phyloP scores from a whole-genome alignment of 2,329 filamentous ascomycete species.

The Ophiostoma pallidulum region DNA sequence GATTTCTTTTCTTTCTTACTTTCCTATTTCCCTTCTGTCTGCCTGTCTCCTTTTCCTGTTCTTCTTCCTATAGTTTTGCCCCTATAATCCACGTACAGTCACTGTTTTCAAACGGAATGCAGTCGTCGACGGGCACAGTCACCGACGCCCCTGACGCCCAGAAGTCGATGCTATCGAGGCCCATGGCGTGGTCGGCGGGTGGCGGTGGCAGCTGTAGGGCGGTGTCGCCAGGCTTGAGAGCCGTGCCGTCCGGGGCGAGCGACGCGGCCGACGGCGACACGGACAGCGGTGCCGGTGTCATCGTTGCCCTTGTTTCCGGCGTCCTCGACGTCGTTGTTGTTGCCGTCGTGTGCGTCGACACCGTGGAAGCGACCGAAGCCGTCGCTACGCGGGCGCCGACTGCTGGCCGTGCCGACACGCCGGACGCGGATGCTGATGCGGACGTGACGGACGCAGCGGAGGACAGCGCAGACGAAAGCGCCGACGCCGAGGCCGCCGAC shows the following conservation, averaged over 20 bases:
- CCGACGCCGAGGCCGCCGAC: background rate
- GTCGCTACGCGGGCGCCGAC: no score
- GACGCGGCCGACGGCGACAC: background rate
- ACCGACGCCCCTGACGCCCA: conserved; percentile 2
- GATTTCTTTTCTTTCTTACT: no score
- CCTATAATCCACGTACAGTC: conserved; percentile 5
- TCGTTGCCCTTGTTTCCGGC: no score
- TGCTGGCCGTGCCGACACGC: background rate
- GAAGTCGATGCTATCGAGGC: conserved; percentile 4
- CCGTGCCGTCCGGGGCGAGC: background rate
- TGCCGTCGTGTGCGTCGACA: no score
- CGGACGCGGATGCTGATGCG: background rate
- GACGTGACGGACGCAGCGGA: background rate
- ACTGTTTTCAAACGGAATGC: background rate
- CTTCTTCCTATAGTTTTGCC: no score
- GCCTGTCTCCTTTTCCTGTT: no score
- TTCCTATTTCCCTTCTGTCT: no score
- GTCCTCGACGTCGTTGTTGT: no score
- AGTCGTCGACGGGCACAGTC: background rate
- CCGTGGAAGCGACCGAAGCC: no score
- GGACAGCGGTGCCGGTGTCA: background rate
- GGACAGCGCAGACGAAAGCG: no score
- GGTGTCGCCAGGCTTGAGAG: no score
- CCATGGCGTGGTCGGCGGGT: background rate
- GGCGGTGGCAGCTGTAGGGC: no score